phyloP scores from a whole-genome alignment of 495 filamentous ascomycete species.

The Neohortaea acidophila region DNA sequence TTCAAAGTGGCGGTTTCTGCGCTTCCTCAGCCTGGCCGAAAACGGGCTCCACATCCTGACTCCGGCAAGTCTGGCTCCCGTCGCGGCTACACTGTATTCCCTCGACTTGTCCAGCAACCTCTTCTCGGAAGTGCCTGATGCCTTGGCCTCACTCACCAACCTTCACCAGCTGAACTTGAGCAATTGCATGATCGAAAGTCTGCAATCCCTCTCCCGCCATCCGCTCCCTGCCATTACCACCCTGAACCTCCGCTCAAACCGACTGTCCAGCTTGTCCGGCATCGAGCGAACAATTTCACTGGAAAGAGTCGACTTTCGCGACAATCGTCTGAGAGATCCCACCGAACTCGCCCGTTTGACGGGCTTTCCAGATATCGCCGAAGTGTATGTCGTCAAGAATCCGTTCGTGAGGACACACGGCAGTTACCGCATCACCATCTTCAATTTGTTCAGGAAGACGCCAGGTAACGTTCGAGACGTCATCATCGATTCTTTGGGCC shows the following conservation, averaged over 20 bases:
- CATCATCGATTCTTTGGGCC: conserved; percentile 67
- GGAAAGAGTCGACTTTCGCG: conserved; percentile 78
- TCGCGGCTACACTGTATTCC: conserved; percentile 74
- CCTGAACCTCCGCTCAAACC: conserved; percentile 80
- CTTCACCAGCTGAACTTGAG: conserved; percentile 82
- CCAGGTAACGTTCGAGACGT: conserved; percentile 86
- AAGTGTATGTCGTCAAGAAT: conserved; percentile 82
- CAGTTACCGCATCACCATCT: conserved; percentile 73
- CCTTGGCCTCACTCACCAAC: conserved; percentile 62
- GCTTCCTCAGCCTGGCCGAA: conserved; percentile 80
- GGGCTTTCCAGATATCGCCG: conserved; percentile 73
- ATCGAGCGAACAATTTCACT: conserved; percentile 78
- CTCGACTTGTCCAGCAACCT: conserved; percentile 85
- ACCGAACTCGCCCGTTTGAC: conserved; percentile 82
- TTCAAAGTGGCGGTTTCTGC: conserved; percentile 87
- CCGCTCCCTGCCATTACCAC: conserved; percentile 87
- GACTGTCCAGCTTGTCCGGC: conserved; percentile 73
- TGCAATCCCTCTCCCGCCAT: conserved; percentile 72
- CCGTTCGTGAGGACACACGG: conserved; percentile 79
- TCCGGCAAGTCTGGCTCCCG: conserved; percentile 55
- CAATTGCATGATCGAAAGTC: conserved; percentile 90
- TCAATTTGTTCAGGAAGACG: conserved; percentile 89
- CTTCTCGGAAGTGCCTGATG: conserved; percentile 80
- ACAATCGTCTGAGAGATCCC: conserved; percentile 81
- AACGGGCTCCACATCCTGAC: conserved; percentile 72